Evolutionary conservation across 495 filamentous ascomycete genomes (phyloP), one percentile per base, ranked within the genome.

Genomic region (Penicillium atrosanguineum): DNA sequence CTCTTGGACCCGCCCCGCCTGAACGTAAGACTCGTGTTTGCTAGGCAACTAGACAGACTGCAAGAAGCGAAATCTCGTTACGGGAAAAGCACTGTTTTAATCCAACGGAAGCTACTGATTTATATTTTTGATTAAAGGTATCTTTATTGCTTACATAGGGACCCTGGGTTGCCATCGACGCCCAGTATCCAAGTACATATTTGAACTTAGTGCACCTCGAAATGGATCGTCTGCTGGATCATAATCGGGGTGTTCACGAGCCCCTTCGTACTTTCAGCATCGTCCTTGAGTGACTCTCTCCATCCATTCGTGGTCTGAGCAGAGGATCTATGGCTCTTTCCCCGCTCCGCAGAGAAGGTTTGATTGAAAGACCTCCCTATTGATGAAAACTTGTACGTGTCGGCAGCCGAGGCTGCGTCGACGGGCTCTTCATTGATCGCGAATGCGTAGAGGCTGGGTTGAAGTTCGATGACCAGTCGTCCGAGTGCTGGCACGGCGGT

Each of bases 401-500:
- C 47, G 37, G 53, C 25, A 4, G 34, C 29, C 6, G 46, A 26
- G 19, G 43, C 21, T 12, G 18, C 6, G 21, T 59, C 44, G 7
- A 46, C 38, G 19, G 56, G 56, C 5, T 61, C 57, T 16, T 68
- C 58, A 29, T 64, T 61, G 50, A 68, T 63, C 36, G 62, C 54
- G 54, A 63, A 68, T 2, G 62, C 55, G 37, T 59, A 48, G 49
- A 62, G 26, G 42, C 44, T 48, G 45, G 59, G 62, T 46, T 68
- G 62, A 11, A 68, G 54, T n/a, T 68, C 65, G 39, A 66, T 53
- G 4, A 65, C 58, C n/a, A 68, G 60, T 26, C 65, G 60, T 18
- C 65, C 65, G 20, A 68, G 52, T 23, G 65, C 65, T 20, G 65
- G 65, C 25, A 68, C 48, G n/a, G 65, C 52, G 3, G 65, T 66